These are phyloP conservation scores for Udeniomyces megalosporus DNA, from an alignment of 768 basidiomycete genomes.

Conservation along the genomic window DNA sequence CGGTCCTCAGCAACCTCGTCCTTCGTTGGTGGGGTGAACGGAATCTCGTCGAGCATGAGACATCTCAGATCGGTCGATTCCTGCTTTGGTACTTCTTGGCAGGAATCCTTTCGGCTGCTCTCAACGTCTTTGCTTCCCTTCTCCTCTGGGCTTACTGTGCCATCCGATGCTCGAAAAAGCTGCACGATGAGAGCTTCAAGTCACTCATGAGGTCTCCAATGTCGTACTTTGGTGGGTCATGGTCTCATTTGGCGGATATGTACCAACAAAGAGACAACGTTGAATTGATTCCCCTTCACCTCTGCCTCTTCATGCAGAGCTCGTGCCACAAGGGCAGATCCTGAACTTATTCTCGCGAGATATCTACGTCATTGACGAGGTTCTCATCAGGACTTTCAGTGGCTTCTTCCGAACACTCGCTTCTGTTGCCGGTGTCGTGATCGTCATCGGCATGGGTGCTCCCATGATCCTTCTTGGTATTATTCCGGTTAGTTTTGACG, in stretches of 20 bases:
- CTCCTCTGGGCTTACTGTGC: constrained; percentile 64
- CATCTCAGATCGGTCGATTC: constrained; percentile 32
- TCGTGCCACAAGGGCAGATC: constrained; percentile 34
- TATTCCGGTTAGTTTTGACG: constrained; percentile 46
- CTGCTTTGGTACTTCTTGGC: constrained; percentile 52
- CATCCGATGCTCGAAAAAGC: constrained; percentile 49
- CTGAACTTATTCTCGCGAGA: constrained; percentile 86
- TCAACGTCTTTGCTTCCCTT: constrained; percentile 43
- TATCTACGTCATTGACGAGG: constrained; percentile 37
- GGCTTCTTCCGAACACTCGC: constrained; percentile 46
- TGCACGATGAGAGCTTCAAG: constrained; percentile 47
- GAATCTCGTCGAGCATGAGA: constrained; percentile 48
- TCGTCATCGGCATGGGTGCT: constrained; percentile 65
- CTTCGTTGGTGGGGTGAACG: constrained; percentile 71
- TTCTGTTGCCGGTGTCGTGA: constrained; percentile 27
- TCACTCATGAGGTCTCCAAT: constrained; percentile 69
- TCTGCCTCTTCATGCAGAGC: not conserved
- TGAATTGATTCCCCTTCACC: too few species aligned
- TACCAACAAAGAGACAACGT: too few species aligned
- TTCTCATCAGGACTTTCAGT: constrained; percentile 16
- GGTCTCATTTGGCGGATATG: too few species aligned
- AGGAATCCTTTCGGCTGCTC: constrained; percentile 42
- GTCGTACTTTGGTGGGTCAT: constrained; percentile 84
- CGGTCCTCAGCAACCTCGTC: constrained; percentile 37
- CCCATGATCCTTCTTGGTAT: constrained; percentile 64